phyloP scores from a whole-genome alignment of 352 stramenopile species.

The Pythium grandisporangium region DNA sequence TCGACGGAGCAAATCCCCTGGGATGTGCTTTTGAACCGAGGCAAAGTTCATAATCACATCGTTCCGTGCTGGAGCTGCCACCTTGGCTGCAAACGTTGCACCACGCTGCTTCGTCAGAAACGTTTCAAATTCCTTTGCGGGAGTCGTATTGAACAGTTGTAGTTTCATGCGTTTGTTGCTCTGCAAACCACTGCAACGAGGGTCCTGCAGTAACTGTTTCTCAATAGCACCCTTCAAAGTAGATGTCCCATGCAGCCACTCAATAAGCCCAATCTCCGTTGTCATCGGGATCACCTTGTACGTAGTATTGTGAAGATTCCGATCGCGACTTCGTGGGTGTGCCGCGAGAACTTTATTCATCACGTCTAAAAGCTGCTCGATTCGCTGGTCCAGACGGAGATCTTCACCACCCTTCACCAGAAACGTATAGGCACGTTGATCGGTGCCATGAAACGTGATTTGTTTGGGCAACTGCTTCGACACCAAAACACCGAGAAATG shows the following conservation, averaged over 20 bases:
- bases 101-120: constrained; percentile 71
- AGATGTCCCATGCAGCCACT: constrained; percentile 71
- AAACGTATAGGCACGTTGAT: constrained; percentile 79
- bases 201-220: constrained; percentile 49
- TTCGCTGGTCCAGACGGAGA: constrained; percentile 85
- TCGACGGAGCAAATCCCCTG: constrained; percentile 60
- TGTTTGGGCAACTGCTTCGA: constrained; percentile 85
- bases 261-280: constrained; percentile 72
- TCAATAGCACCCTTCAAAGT: constrained; percentile 80
- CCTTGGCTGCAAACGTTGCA: constrained; percentile 56
- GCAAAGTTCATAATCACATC: constrained; percentile 48
- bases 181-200: constrained; percentile 37
- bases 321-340: constrained; percentile 52
- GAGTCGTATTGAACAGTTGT: constrained; percentile 67
- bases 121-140: constrained; percentile 59
- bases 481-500: constrained; percentile 62
- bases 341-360: constrained; percentile 86
- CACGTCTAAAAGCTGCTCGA: constrained; percentile 88
- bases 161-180: constrained; percentile 67
- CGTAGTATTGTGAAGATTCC: constrained; percentile 53
- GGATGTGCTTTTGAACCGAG: constrained; percentile 56
- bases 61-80: constrained; percentile 31
- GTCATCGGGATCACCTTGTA: constrained; percentile 88
- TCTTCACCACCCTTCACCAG: constrained; percentile 90
- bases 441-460: constrained; percentile 69